These are phyloP conservation scores for Perkinsus chesapeaki DNA, from an alignment of 169 alveolate species.

Conservation along the genomic window DNA sequence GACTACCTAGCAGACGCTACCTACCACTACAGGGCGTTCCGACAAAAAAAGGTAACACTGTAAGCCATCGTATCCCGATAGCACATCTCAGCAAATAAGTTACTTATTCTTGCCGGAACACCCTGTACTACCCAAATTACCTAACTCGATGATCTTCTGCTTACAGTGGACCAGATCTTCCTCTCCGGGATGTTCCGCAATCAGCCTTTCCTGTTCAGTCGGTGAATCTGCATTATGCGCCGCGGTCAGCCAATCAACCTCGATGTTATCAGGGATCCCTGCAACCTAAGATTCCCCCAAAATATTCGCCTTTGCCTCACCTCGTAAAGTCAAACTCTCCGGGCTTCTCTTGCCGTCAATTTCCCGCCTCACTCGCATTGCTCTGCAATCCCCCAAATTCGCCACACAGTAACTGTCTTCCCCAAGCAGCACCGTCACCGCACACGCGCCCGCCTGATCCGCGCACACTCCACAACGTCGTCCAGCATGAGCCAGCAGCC, in stretches of 20 bases:
- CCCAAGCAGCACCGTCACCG: not conserved
- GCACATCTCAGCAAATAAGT: not conserved
- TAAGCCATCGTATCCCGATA: not conserved
- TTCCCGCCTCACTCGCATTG: not conserved
- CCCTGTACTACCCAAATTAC: not conserved
- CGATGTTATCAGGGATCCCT: not conserved
- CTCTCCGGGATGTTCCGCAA: constrained; percentile 47
- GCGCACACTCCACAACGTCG: not conserved
- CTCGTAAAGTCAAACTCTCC: not conserved
- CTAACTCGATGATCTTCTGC: not conserved
- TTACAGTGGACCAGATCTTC: constrained; percentile 34
- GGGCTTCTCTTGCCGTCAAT: not conserved
- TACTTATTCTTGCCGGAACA: not conserved
- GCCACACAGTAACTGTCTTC: constrained; percentile 1
- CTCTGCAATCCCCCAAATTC: constrained; percentile 8
- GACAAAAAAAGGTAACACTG: not conserved
- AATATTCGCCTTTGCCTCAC: not conserved
- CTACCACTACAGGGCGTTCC: not conserved
- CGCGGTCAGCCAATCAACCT: not conserved
- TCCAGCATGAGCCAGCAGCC: not conserved
- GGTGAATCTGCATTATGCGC: constrained; percentile 39
- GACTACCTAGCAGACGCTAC: not conserved
- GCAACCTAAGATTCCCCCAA: not conserved
- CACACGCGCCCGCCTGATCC: constrained; percentile 9
- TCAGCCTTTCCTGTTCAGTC: constrained; percentile 36